phyloP scores from a whole-genome alignment of 495 filamentous ascomycete genomes.

The Penicillium ucsense region DNA sequence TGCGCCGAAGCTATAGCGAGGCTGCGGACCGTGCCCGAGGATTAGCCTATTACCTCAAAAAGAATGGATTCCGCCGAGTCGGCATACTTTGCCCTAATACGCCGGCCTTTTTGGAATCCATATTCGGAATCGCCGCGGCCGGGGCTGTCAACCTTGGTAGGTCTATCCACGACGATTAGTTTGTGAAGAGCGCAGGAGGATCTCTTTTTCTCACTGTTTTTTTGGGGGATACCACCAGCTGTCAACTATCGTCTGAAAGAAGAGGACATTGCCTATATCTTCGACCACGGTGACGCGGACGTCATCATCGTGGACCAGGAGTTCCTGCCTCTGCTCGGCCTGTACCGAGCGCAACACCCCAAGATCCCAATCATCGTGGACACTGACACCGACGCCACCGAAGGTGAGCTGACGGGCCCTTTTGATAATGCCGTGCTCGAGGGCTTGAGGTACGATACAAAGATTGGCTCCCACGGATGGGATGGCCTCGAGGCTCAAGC shows the following conservation, averaged over 20 bases:
- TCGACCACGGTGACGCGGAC: conserved; percentile 75
- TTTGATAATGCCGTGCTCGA: conserved; percentile 81
- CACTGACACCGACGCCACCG: conserved; percentile 70
- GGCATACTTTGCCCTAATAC: conserved; percentile 88
- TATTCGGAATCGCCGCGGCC: conserved; percentile 82
- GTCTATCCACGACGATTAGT: background rate
- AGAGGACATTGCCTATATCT: conserved; percentile 85
- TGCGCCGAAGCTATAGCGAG: conserved; percentile 69
- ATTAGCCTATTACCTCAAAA: conserved; percentile 74
- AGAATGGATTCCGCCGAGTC: conserved; percentile 56
- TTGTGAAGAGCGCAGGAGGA: background rate
- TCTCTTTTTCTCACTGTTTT: background rate
- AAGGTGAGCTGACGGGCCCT: conserved; percentile 63
- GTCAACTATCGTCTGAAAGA: conserved; percentile 87
- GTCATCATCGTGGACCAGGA: conserved; percentile 82
- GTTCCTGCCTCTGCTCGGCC: conserved; percentile 57
- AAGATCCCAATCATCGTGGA: conserved; percentile 66
- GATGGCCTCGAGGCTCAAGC: conserved; percentile 57
- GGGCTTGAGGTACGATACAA: conserved; percentile 59
- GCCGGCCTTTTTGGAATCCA: conserved; percentile 81
- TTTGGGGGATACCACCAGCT: conserved; percentile 19
- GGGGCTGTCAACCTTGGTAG: conserved; percentile 67
- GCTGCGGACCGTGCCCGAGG: conserved; percentile 77
- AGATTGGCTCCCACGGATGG: conserved; percentile 62
- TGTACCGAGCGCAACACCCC: conserved; percentile 49